Evolutionary conservation across 1,139 yeast genomes (phyloP), one percentile per base, ranked within the genome.

Genomic region (Saccharomyces hybrid): DNA sequence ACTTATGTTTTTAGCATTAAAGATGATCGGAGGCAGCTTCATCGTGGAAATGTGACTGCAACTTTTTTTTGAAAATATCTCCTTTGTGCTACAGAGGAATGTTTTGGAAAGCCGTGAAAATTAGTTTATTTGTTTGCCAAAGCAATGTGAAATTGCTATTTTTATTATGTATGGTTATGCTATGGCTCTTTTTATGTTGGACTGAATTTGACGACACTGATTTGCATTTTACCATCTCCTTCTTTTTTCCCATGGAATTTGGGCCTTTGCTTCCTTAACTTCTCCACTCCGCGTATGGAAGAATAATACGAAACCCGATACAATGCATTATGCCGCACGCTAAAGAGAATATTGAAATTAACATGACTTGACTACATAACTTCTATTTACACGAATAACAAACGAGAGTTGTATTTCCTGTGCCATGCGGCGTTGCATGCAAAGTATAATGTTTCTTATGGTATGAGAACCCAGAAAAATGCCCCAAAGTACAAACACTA

Each of bases 1-100:
- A 67, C 95, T 86, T 44, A 89, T 82, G 7, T 88, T 88, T 62
- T 83, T 82, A 14, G 89, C 83, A 63, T 84, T 88, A 55, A 87
- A 73, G 34, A 80, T 77, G 34, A 84, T 80, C 9, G 89, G 88
- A 31, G 86, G 84, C 16, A 66, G 54, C 38, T 58, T 57, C 63
- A 63, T 58, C 13, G 11, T 7, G 16, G 42, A 14, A 34, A 7
- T 8, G 19, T 19, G 19, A 19, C 19, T 19, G 38, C 14, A 32
- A 13, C 38, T 32, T 32, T 8, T 13, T n/a, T 13, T 6, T 27
- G 29, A 9, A 27, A 27, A 27, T 27, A 27, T 27, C 29, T 27
- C 29, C 29, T 27, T 8, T n/a, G 8, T 13, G 4, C 6, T n/a
- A 4, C 5, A 32, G 14, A 5, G 6, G 7, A 32, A 31, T 27